Evolutionary conservation across 2,329 filamentous ascomycete genomes (phyloP).

Genomic region (Phialophora verrucosa): DNA sequence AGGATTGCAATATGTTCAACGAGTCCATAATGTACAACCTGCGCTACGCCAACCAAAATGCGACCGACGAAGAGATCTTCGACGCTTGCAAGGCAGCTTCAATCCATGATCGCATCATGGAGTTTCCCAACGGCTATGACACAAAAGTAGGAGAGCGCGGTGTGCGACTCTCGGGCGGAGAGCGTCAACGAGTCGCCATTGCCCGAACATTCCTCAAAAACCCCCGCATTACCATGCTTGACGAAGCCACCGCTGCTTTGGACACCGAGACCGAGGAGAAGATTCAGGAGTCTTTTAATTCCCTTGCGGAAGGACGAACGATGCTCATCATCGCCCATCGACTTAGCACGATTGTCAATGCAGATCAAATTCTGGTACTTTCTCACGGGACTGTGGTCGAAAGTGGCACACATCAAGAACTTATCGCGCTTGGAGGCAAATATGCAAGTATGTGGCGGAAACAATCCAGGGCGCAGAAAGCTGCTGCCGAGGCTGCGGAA

Average conservation of each 20-base stretch:
- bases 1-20: constrained; percentile 95
- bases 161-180: constrained; percentile 82
- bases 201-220: constrained; percentile 92
- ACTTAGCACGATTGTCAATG: constrained; percentile 82
- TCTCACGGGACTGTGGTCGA: constrained; percentile 78
- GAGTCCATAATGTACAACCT: constrained; percentile 95
- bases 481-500: constrained; percentile 64
- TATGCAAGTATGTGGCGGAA: constrained; percentile 90
- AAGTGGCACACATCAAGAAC: constrained; percentile 76
- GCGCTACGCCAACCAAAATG: constrained; percentile 81
- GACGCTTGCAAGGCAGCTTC: constrained; percentile 83
- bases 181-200: constrained; percentile 93
- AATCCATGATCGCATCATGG: constrained; percentile 89
- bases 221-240: constrained; percentile 87
- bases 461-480: constrained; percentile 78
- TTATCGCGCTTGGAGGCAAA: constrained; percentile 71
- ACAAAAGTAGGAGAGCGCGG: constrained; percentile 93
- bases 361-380: constrained; percentile 82
- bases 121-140: constrained; percentile 84
- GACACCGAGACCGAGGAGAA: constrained; percentile 93
- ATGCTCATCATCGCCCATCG: constrained; percentile 95
- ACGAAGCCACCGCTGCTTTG: constrained; percentile 89
- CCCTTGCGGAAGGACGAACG: constrained; percentile 81
- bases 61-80: constrained; percentile 80
- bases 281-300: constrained; percentile 84